Base-by-base conservation (phyloP, 306 rosid genomes). In the Pachyrhizus erosus region DNA sequence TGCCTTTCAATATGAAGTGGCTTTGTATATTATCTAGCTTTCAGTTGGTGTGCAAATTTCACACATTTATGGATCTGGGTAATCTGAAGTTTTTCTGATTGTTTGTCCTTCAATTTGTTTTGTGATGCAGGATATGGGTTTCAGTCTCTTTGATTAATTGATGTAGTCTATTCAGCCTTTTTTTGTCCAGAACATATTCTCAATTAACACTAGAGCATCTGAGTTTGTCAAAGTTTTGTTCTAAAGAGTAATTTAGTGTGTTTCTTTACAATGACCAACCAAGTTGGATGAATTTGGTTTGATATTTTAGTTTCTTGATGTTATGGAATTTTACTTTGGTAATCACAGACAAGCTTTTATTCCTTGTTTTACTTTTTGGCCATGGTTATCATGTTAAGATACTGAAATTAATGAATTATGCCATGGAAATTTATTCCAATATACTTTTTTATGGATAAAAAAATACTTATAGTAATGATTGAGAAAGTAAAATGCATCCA, bases 121-220 rank as follows among this genome's bases (percentile, higher is more conserved):
- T 80, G 43, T 34, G 71, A 52, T 86, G 96, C 97, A 94, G 98
- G 97, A 92, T 31, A 84, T 89, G 96, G 92, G 91, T 26, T 88
- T 94, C 94, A 86, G 94, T 85, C 97, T 92, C 73, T 94, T 94
- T 23, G 98, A 92, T 80, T 92, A 84, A 83, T 83, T 37, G 73
- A 67, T 71, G 70, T 77, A 69, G 65, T 13, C 29, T 60, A 54
- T 12, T 68, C 51, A 3, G 49, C 21, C 8, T 31, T 42, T 42
- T 42, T 58, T 8, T 61, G 55, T 82, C 31, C 26, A 1, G 73
- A 40, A 69, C 51, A 43, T 72, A 45, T 20, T 45, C 46, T 17
- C 43, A 17, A 15, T 31, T 64, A 34, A 64, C 70, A 15, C 45
- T 72, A 79, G 52, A 55, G 85, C 9, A 68, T 42, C 71, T 58